These are phyloP conservation scores for Emmonsiellopsis sp. DNA, from an alignment of 2,329 filamentous ascomycete genomes.

Conservation along the genomic window DNA sequence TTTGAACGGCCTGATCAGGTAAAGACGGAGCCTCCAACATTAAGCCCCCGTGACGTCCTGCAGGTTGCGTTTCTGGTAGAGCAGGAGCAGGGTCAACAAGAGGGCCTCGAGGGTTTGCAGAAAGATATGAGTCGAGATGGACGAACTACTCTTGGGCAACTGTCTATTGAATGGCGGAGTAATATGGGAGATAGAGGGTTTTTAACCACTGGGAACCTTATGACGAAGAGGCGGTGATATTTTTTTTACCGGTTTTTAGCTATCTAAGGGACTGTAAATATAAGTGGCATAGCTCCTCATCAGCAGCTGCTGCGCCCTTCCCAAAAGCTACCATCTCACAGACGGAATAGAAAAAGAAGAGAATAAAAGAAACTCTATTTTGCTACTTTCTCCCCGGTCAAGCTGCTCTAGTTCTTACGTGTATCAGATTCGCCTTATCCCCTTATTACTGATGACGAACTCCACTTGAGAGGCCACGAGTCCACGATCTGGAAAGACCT, in stretches of 20 bases:
- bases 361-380: too few relatives aligned
- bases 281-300: too few relatives aligned
- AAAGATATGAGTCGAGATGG: constrained; percentile 42
- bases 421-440: too few relatives aligned
- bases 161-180: constrained; percentile 81
- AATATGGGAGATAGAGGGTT: constrained; percentile 84
- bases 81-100: constrained; percentile 41
- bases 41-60: constrained; percentile 54
- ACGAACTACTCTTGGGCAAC: constrained; percentile 62
- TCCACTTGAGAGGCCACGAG: too few relatives aligned
- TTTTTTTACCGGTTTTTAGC: neutral
- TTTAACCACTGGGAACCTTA: constrained; percentile 74
- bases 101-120: constrained; percentile 42
- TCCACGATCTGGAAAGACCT: too few relatives aligned
- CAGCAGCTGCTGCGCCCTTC: too few relatives aligned
- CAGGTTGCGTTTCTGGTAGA: constrained; percentile 57
- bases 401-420: too few relatives aligned
- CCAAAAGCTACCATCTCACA: too few relatives aligned
- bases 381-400: too few relatives aligned
- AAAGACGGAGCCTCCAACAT: constrained; percentile 33
- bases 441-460: too few relatives aligned
- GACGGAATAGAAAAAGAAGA: too few relatives aligned
- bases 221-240: constrained; percentile 32
- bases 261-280: too few relatives aligned
- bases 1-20: constrained; percentile 25